Evolutionary conservation across 2,329 filamentous ascomycete genomes (phyloP).

Genomic region (Ophiostoma sp.): DNA sequence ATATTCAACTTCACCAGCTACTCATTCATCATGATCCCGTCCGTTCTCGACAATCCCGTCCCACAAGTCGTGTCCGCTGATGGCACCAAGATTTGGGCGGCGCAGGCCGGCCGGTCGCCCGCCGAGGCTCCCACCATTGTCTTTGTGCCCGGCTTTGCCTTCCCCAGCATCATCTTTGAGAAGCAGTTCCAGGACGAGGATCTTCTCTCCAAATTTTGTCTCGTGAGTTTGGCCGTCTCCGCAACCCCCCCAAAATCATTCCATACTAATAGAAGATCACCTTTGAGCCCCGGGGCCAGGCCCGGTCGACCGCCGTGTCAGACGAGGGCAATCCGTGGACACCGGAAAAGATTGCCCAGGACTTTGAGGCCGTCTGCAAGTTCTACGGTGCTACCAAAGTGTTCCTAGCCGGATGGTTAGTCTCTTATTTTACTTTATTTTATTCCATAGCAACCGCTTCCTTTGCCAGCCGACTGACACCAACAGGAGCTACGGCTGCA

Average conservation of each 20-base stretch:
- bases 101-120: constrained; percentile 19
- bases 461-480: neutral
- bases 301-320: constrained; percentile 17
- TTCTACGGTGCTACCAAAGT: constrained; percentile 22
- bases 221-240: constrained; percentile 11
- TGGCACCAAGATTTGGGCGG: constrained; percentile 24
- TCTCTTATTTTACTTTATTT: neutral
- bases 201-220: constrained; percentile 20
- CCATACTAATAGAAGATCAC: constrained; percentile 15
- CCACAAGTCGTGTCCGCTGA: constrained; percentile 21
- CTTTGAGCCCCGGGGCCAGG: constrained; percentile 24
- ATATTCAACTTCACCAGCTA: neutral
- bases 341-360: constrained; percentile 17
- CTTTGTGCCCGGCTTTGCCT: constrained; percentile 23
- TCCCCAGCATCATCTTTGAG: constrained; percentile 21
- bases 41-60: constrained; percentile 21
- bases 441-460: neutral
- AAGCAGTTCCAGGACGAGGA: constrained; percentile 23
- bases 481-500: constrained; percentile 21
- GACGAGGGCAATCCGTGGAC: constrained; percentile 6
- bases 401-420: constrained; percentile 20
- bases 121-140: constrained; percentile 20
- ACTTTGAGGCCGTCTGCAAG: constrained; percentile 24
- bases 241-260: no score
- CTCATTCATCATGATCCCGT: neutral